phyloP scores from a whole-genome alignment of 805 yeast genomes.

The Saturnispora besseyi region DNA sequence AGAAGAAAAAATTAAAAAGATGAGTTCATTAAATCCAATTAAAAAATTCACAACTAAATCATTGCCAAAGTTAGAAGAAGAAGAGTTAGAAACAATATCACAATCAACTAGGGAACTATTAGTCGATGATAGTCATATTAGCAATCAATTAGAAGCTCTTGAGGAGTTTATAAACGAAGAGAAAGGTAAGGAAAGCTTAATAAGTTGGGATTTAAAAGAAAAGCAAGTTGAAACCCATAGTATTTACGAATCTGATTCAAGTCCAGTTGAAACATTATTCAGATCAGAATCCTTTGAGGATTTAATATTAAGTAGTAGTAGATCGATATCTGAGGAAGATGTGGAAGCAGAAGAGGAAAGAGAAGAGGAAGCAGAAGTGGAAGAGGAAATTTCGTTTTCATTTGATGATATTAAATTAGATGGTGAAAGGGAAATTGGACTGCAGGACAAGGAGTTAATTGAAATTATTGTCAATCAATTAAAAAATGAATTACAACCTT shows the following conservation, averaged over 20 bases:
- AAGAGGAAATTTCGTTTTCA: constrained; percentile 4
- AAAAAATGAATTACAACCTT: constrained; percentile 19
- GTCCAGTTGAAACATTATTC: constrained; percentile 11
- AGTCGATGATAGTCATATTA: not conserved
- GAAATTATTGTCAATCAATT: constrained; percentile 11
- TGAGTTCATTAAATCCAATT: not conserved
- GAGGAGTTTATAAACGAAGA: not conserved
- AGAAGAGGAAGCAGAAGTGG: not conserved
- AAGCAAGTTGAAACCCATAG: not conserved
- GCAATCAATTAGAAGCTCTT: not conserved
- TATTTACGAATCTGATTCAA: constrained; percentile 8
- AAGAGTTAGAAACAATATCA: not conserved
- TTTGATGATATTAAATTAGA: constrained; percentile 1
- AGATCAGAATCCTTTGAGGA: constrained; percentile 11
- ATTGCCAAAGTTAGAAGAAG: not conserved
- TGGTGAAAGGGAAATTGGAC: no score
- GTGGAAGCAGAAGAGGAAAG: not conserved
- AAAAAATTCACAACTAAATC: not conserved
- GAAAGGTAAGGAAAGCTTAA: not conserved
- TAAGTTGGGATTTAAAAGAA: not conserved
- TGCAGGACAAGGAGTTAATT: constrained; percentile 4
- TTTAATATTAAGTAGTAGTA: not conserved
- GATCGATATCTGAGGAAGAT: not conserved
- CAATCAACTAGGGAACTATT: not conserved
- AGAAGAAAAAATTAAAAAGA: not conserved